Evolutionary conservation across 2,329 filamentous ascomycete species (phyloP).

Genomic region (Aureobasidium melanogenum): DNA sequence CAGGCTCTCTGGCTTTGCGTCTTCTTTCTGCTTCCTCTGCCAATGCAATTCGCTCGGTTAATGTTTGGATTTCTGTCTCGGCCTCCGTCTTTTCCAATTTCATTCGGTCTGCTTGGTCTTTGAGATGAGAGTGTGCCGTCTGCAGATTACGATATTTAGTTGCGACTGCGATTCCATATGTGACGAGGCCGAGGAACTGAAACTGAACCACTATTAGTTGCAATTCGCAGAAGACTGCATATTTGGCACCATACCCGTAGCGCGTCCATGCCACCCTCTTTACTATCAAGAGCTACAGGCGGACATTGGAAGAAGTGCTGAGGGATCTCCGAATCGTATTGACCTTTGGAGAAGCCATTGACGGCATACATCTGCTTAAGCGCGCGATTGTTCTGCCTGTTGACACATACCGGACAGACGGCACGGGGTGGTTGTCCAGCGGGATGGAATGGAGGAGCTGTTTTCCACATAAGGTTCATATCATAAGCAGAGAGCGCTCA

Average conservation of each 20-base stretch:
- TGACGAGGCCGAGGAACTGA: conserved; percentile 34
- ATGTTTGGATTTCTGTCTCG: conserved; percentile 15
- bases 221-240: background rate
- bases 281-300: conserved; percentile 32
- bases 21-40: conserved; percentile 21
- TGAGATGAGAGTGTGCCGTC: conserved; percentile 16
- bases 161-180: conserved; percentile 23
- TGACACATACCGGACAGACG: conserved; percentile 37
- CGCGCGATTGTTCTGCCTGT: conserved; percentile 25
- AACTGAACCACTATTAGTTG: conserved; percentile 29
- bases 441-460: conserved; percentile 39
- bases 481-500: conserved; percentile 12
- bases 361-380: conserved; percentile 36
- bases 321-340: conserved; percentile 37
- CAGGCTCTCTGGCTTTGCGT: conserved; percentile 25
- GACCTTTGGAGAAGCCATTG: conserved; percentile 32
- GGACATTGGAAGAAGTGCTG: conserved; percentile 34
- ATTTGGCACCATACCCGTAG: conserved; percentile 21
- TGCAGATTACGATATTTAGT: conserved; percentile 14
- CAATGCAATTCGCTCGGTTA: conserved; percentile 16
- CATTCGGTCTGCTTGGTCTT: conserved; percentile 18
- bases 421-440: conserved; percentile 32
- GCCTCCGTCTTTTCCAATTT: conserved; percentile 20
- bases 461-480: background rate
- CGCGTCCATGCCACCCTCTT: conserved; percentile 34